Evolutionary conservation across 768 basidiomycete genomes (phyloP).

Genomic region (Leccinellum luteum): DNA sequence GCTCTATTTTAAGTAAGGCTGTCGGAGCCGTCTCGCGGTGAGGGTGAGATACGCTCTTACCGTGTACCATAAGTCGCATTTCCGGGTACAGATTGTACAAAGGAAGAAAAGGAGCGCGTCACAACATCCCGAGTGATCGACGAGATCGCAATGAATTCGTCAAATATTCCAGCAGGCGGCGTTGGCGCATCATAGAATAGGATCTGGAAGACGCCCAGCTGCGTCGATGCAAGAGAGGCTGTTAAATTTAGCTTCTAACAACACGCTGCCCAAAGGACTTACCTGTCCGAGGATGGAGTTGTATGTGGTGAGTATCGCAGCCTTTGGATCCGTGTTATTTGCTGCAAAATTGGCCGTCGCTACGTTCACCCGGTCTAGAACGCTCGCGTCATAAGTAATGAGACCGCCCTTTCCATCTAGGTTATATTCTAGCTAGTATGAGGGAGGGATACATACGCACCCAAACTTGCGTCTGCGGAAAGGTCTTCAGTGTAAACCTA

Average conservation of each 20-base stretch:
- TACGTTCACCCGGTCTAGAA: conserved; percentile 10
- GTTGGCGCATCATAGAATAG: conserved; percentile 55
- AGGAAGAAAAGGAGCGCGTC: conserved; percentile 14
- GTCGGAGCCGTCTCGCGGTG: background rate
- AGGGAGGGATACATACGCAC: conserved; percentile 33
- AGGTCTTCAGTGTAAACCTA: conserved; percentile 50
- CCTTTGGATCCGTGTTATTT: conserved; percentile 22
- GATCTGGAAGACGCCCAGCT: conserved; percentile 26
- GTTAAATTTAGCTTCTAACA: background rate
- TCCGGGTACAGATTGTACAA: conserved; percentile 7
- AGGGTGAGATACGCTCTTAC: background rate
- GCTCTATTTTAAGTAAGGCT: background rate
- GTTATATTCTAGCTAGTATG: background rate
- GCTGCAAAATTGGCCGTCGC: conserved; percentile 23
- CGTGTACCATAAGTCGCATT: background rate
- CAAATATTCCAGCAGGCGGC: conserved; percentile 19
- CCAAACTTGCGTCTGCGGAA: conserved; percentile 59
- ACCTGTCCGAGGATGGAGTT: conserved; percentile 21
- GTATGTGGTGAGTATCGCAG: conserved; percentile 42
- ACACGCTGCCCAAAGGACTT: too few species aligned
- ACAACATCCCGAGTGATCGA: conserved; percentile 2
- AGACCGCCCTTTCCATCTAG: conserved; percentile 45
- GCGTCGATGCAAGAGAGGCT: background rate
- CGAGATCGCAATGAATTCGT: conserved; percentile 25
- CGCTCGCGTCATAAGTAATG: conserved; percentile 28